Conservation (phyloP, 2,329 filamentous ascomycete genomes). For the Ophiostoma quercus region DNA sequence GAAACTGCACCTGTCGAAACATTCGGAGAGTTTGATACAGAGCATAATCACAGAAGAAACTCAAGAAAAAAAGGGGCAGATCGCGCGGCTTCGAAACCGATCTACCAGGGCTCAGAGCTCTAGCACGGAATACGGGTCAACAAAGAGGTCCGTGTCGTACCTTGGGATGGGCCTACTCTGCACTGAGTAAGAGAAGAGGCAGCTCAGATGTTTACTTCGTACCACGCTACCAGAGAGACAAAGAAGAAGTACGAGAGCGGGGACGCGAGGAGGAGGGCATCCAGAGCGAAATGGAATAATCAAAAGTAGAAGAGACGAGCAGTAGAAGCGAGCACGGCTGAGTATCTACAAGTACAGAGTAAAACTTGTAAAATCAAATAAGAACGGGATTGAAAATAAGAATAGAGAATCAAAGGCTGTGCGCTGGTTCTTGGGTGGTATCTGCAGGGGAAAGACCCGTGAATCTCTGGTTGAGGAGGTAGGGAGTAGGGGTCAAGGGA, state of each 20-base stretch:
- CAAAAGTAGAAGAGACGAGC: background rate
- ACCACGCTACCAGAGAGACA: background rate
- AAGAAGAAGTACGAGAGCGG: constrained; percentile 1
- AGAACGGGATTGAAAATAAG: background rate
- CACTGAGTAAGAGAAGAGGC: background rate
- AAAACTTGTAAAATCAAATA: too few species aligned
- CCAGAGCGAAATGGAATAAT: background rate
- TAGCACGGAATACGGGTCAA: constrained; percentile 3
- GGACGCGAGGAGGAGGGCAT: constrained; percentile 1
- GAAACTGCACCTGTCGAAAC: background rate
- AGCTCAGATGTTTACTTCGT: background rate
- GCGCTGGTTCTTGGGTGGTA: constrained; percentile 1
- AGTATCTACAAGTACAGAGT: too few species aligned
- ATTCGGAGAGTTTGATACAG: constrained; percentile 2
- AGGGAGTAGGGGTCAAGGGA: background rate
- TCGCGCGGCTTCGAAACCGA: constrained; percentile 7
- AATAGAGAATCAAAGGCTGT: background rate
- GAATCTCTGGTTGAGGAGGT: background rate
- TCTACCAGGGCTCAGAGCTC: background rate
- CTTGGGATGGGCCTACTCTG: too few species aligned
- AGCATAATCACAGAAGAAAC: background rate
- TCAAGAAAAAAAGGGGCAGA: background rate
- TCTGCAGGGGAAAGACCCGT: background rate
- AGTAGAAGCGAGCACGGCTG: too few species aligned
- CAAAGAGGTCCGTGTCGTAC: constrained; percentile 1